These are phyloP conservation scores for Salmacisia buchloeana DNA, from an alignment of 1,284 basidiomycete species.

Conservation along the genomic window DNA sequence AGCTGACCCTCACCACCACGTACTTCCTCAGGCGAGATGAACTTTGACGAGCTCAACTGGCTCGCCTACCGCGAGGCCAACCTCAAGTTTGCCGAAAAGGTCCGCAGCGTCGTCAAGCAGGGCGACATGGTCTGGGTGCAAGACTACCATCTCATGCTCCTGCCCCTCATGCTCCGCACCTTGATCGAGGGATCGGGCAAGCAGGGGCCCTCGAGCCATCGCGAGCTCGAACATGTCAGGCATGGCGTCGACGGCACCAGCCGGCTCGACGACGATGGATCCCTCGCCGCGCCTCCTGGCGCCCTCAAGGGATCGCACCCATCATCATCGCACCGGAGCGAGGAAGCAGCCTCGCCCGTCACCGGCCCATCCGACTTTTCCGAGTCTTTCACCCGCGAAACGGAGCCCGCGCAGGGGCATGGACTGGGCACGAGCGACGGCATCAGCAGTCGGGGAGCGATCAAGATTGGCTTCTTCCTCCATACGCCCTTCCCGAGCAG, in stretches of 20 bases:
- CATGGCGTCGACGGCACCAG: constrained; percentile 41
- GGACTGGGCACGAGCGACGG: constrained; percentile 39
- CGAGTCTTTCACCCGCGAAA: background rate
- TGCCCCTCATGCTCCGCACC: constrained; percentile 85
- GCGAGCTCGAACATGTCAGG: constrained; percentile 41
- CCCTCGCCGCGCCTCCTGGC: constrained; percentile 32
- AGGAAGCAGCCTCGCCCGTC: background rate
- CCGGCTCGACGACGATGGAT: constrained; percentile 31
- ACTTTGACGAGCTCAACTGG: constrained; percentile 81
- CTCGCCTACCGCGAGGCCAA: constrained; percentile 95
- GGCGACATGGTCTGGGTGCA: constrained; percentile 82
- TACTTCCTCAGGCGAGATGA: constrained; percentile 60
- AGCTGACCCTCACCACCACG: background rate
- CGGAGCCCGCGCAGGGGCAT: constrained; percentile 10
- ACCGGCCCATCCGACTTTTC: background rate
- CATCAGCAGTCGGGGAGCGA: constrained; percentile 33
- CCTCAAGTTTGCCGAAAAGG: constrained; percentile 83
- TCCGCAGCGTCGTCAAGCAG: constrained; percentile 73
- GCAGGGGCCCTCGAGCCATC: constrained; percentile 53
- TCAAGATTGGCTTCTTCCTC: constrained; percentile 85
- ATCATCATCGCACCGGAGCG: too few species aligned
- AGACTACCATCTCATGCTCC: constrained; percentile 70
- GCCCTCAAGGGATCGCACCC: background rate
- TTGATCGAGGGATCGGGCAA: constrained; percentile 62
- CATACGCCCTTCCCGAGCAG: constrained; percentile 97